phyloP scores from a whole-genome alignment of 768 basidiomycete genomes.

The Zangia roseola region DNA sequence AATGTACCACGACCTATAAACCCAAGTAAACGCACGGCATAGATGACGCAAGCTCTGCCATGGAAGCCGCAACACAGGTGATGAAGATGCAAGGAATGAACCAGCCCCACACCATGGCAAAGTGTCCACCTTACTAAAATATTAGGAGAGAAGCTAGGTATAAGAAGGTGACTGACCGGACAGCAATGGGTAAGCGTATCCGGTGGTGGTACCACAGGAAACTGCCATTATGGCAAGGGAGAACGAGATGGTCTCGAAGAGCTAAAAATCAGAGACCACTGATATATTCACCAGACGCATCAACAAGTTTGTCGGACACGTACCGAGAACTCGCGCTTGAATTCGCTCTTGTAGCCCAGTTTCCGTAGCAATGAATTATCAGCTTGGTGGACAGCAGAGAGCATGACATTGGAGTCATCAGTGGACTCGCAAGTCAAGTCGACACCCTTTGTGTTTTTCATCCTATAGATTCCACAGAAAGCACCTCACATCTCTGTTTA shows the following conservation, averaged over 20 bases:
- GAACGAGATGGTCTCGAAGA: conserved; percentile 25
- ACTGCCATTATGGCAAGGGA: conserved; percentile 24
- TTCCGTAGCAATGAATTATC: conserved; percentile 19
- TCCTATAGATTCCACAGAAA: neutral
- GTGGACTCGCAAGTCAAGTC: neutral
- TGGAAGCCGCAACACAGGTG: conserved; percentile 17
- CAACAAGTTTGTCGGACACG: neutral
- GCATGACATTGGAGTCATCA: neutral
- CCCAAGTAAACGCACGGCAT: conserved; percentile 16
- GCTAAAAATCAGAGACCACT: neutral
- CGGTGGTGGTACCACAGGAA: conserved; percentile 21
- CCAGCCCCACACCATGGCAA: conserved; percentile 25
- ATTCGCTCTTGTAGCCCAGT: conserved; percentile 28
- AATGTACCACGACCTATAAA: neutral
- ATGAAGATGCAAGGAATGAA: conserved; percentile 22
- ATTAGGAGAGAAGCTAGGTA: neutral
- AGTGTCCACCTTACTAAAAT: conserved; percentile 17
- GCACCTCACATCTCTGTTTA: neutral
- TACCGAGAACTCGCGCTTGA: conserved; percentile 26
- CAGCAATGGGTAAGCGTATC: conserved; percentile 17
- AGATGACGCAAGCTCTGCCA: conserved; percentile 21
- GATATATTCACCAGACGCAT: neutral
- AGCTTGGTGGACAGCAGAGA: conserved; percentile 12
- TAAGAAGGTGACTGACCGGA: conserved; percentile 7
- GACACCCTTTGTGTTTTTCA: conserved; percentile 3